Evolutionary conservation across 768 basidiomycete species (phyloP).

Genomic region (Phylloporus arenicola): DNA sequence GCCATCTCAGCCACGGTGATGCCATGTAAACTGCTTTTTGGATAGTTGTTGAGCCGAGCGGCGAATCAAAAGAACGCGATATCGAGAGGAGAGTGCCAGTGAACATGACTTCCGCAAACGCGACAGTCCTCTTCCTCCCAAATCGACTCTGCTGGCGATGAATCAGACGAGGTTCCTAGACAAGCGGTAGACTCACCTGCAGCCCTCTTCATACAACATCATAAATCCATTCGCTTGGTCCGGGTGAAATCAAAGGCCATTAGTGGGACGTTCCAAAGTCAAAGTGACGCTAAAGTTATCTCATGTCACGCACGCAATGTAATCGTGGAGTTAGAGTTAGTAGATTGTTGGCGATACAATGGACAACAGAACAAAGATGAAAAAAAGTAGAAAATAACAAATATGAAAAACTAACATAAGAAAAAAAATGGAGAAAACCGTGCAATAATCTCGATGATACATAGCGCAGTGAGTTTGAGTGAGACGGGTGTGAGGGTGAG

Average conservation of each 20-base stretch:
- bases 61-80: not conserved
- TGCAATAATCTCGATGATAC: slow-evolving; percentile 29
- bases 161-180: not conserved
- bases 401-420: not conserved
- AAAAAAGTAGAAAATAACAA: not conserved
- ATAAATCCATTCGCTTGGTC: not conserved
- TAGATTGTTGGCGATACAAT: slow-evolving; percentile 13
- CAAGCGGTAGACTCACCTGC: not conserved
- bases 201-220: not conserved
- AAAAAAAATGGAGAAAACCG: not conserved
- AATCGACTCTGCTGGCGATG: too few species aligned
- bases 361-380: slow-evolving; percentile 3
- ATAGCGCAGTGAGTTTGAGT: slow-evolving; percentile 24
- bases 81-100: too few species aligned
- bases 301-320: not conserved
- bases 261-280: not conserved
- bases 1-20: too few species aligned
- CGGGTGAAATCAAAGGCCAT: too few species aligned
- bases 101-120: too few species aligned
- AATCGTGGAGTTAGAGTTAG: not conserved
- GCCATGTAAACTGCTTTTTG: too few species aligned
- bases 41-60: too few species aligned
- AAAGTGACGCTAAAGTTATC: not conserved
- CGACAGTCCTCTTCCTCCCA: too few species aligned
- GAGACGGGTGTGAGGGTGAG: slow-evolving; percentile 8